These are phyloP conservation scores for Hypoxylon sp. DNA, from an alignment of 2,329 filamentous ascomycete species.

Conservation along the genomic window DNA sequence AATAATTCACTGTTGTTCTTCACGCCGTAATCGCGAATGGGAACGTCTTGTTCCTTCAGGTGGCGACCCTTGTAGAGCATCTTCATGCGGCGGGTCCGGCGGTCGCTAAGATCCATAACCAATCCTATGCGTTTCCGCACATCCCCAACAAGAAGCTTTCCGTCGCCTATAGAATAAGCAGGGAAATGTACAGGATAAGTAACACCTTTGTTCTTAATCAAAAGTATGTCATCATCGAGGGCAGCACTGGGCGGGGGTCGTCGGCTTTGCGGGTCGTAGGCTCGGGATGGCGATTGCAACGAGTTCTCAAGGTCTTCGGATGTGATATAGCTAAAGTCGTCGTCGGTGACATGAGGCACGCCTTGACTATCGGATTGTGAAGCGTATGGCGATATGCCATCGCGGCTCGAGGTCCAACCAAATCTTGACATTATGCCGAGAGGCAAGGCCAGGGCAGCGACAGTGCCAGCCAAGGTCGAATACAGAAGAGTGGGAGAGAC, in stretches of 20 bases:
- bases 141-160: constrained; percentile 75
- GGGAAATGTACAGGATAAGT: constrained; percentile 80
- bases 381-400: constrained; percentile 65
- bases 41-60: constrained; percentile 72
- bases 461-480: constrained; percentile 62
- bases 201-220: constrained; percentile 76
- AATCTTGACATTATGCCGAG: constrained; percentile 71
- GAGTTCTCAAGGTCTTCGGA: constrained; percentile 74
- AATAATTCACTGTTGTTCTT: constrained; percentile 74
- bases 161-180: constrained; percentile 80
- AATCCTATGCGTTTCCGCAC: constrained; percentile 76
- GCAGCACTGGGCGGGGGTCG: constrained; percentile 52
- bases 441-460: constrained; percentile 63
- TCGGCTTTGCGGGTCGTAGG: constrained; percentile 57
- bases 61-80: constrained; percentile 80
- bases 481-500: constrained; percentile 64
- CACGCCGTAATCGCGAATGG: constrained; percentile 70
- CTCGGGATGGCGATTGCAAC: constrained; percentile 54
- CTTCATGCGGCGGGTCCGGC: constrained; percentile 67
- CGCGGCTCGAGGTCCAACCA: constrained; percentile 62
- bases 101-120: constrained; percentile 72
- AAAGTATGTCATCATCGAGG: constrained; percentile 76
- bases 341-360: constrained; percentile 75
- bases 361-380: constrained; percentile 60
- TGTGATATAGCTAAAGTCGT: constrained; percentile 87